Percentiles rank a stretch among this genome's conserved stretches.
Evolutionary conservation across 2,329 filamentous ascomycete genomes (phyloP).

Genomic region (Calonectria henricotiae): DNA sequence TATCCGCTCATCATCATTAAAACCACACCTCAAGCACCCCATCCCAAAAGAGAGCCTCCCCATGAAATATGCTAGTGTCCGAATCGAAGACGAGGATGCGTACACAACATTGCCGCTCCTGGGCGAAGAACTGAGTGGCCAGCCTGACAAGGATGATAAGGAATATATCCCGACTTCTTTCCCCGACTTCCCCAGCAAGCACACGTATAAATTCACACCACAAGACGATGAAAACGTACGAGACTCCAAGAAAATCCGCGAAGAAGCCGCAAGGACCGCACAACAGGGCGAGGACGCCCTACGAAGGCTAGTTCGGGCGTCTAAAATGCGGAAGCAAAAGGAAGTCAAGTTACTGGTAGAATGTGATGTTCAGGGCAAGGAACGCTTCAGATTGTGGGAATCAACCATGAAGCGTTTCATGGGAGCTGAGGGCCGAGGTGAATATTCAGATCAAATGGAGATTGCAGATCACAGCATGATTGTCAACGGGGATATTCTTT

Average conservation of each 20-base stretch:
- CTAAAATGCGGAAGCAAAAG: slow-evolving; percentile 77
- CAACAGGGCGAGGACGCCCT: slow-evolving; percentile 76
- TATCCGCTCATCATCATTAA: slow-evolving; percentile 67
- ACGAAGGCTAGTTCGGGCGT: slow-evolving; percentile 72
- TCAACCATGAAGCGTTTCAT: slow-evolving; percentile 73
- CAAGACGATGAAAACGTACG: slow-evolving; percentile 64
- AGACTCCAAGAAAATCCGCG: slow-evolving; percentile 73
- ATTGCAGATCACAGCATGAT: slow-evolving; percentile 77
- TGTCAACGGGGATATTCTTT: slow-evolving; percentile 72
- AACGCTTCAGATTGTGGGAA: slow-evolving; percentile 75
- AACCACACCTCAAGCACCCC: slow-evolving; percentile 72
- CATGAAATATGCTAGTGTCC: slow-evolving; percentile 60
- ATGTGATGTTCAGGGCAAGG: slow-evolving; percentile 67
- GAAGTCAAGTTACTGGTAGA: slow-evolving; percentile 73
- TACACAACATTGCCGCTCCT: slow-evolving; percentile 64
- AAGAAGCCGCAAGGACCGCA: slow-evolving; percentile 73
- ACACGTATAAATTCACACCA: slow-evolving; percentile 76
- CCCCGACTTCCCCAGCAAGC: slow-evolving; percentile 75
- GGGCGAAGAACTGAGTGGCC: slow-evolving; percentile 72
- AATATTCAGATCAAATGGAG: slow-evolving; percentile 63
- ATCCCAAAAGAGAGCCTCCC: slow-evolving; percentile 61
- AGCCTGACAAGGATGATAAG: slow-evolving; percentile 70
- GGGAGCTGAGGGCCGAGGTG: slow-evolving; percentile 52
- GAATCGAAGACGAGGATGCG: slow-evolving; percentile 60
- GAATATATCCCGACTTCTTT: slow-evolving; percentile 73